Evolutionary conservation across 371 early-diverging fungal genomes (phyloP), one percentile per base, ranked within the genome.

Genomic region (Rhizopus sp.): DNA sequence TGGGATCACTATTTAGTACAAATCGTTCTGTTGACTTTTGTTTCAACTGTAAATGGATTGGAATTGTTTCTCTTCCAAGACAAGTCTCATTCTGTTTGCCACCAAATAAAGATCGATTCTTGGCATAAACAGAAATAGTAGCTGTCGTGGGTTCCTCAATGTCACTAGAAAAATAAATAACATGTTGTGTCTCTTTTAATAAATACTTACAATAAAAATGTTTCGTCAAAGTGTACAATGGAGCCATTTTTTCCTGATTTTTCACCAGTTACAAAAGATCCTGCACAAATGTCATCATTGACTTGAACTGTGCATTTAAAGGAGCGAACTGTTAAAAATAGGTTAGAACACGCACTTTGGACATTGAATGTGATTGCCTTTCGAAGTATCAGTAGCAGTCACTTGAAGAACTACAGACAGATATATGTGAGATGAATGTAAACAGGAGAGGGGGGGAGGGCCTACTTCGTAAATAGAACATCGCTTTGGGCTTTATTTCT

Each of bases 211-310:
- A 72, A 68, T 60, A 72, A 29, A 49, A 72, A 72, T 12, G 68
- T 68, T 47, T 72, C 72, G 48, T 72, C 72, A 54, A 72, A 72
- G 17, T 64, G 65, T 13, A 65, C 66, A 49, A 61, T 58, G 1
- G 63, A 53, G 31, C 65, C 54, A 40, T 64, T 57, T 40, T 65
- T 72, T 23, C 72, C 72, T 3, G 59, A 59, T 44, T 68, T 68
- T 41, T 59, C 65, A 46, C 60, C 60, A 0, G 58, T 49, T 10
- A 55, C 61, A 49, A 50, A 54, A 4, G 65, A 59, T 46, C 68
- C 68, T 10, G 57, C 33, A 33, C 65, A 64, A 0, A 59, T 62
- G 17, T 64, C 65, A 23, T 68, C 65, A 33, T 72, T 68, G 7
- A 72, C 63, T 33, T 72, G 65, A 32, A 65, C 52, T 40, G 63